phyloP scores from a whole-genome alignment of 2,329 filamentous ascomycete species.

The Penicillium decumbens region DNA sequence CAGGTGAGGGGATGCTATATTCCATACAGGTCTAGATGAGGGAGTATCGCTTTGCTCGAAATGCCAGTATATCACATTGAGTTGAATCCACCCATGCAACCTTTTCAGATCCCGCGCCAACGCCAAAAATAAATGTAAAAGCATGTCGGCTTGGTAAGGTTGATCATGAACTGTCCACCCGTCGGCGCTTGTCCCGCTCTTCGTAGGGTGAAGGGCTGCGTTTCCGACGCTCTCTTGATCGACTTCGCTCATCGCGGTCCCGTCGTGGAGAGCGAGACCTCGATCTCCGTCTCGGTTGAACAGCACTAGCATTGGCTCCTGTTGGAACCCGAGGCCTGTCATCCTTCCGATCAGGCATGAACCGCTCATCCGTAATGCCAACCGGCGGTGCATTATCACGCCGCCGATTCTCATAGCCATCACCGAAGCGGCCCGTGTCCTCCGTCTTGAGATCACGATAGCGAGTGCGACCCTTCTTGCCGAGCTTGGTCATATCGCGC shows the following conservation, averaged over 20 bases:
- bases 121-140: constrained; percentile 17
- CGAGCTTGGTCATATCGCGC: constrained; percentile 87
- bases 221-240: constrained; percentile 44
- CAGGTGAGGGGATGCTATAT: constrained; percentile 16
- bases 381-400: constrained; percentile 32
- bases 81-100: constrained; percentile 8
- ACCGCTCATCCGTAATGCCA: constrained; percentile 45
- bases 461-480: constrained; percentile 83
- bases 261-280: constrained; percentile 47
- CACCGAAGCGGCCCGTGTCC: constrained; percentile 82
- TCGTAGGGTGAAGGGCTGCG: constrained; percentile 42
- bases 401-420: constrained; percentile 30
- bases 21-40: constrained; percentile 2
- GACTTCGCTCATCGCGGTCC: constrained; percentile 44
- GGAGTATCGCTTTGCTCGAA: constrained; percentile 12
- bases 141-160: neutral
- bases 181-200: constrained; percentile 41
- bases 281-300: constrained; percentile 37
- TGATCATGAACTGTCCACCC: constrained; percentile 29
- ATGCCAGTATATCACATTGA: constrained; percentile 13
- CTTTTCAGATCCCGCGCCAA: constrained; percentile 19
- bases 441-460: constrained; percentile 85
- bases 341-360: constrained; percentile 42
- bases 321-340: constrained; percentile 37
- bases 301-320: constrained; percentile 45